Conservation (phyloP, 2,329 filamentous ascomycete species). For the Zymoseptoria crescenta region DNA sequence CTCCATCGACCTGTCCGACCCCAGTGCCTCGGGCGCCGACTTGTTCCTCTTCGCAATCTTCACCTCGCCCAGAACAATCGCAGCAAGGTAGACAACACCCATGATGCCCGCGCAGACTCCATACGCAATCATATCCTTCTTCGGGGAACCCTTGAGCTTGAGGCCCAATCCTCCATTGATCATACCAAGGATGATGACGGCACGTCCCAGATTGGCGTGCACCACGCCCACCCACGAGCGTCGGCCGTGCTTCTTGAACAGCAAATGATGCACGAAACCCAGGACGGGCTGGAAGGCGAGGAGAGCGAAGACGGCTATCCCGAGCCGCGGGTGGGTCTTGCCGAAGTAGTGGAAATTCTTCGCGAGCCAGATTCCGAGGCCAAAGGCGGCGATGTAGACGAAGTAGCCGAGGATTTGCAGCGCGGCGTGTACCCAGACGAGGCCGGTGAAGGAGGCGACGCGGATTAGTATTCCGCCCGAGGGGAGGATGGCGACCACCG, state of each 20-base stretch:
- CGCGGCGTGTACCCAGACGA: slow-evolving; percentile 40
- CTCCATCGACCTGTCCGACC: background rate
- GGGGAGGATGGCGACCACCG: slow-evolving; percentile 41
- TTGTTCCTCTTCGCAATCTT: slow-evolving; percentile 11
- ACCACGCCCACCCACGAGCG: slow-evolving; percentile 41
- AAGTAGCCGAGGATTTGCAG: slow-evolving; percentile 44
- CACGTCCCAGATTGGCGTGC: slow-evolving; percentile 25
- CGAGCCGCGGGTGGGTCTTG: slow-evolving; percentile 46
- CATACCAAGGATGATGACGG: slow-evolving; percentile 44
- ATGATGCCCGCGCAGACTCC: slow-evolving; percentile 43
- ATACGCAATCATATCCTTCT: slow-evolving; percentile 36
- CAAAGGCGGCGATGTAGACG: slow-evolving; percentile 43
- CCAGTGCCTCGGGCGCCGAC: background rate
- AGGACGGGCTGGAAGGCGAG: slow-evolving; percentile 50
- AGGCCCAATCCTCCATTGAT: slow-evolving; percentile 51
- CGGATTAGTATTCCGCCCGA: slow-evolving; percentile 39
- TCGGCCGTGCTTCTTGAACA: slow-evolving; percentile 41
- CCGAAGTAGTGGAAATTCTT: slow-evolving; percentile 32
- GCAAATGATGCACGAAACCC: slow-evolving; percentile 45
- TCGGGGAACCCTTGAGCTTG: slow-evolving; percentile 35
- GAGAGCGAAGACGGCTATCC: slow-evolving; percentile 42
- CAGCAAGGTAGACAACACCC: slow-evolving; percentile 34
- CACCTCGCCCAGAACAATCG: slow-evolving; percentile 25
- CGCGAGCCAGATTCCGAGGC: slow-evolving; percentile 47
- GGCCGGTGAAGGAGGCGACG: slow-evolving; percentile 36